Percentiles rank a stretch among this genome's conserved stretches.
phyloP scores from a whole-genome alignment of 2,329 filamentous ascomycete species.

The Onygenales sp. region DNA sequence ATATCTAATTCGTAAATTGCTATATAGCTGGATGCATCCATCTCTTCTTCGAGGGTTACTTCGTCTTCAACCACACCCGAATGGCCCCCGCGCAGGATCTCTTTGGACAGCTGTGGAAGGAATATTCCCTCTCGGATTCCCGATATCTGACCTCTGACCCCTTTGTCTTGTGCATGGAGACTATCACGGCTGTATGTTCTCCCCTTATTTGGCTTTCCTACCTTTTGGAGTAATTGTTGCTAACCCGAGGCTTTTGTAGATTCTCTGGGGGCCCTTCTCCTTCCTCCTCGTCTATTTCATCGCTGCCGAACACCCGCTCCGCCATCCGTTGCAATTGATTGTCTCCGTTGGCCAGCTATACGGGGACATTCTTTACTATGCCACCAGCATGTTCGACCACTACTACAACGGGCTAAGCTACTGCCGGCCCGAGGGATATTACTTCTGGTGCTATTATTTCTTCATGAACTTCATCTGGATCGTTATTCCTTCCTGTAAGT shows the following conservation, averaged over 20 bases:
- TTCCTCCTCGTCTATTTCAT: constrained; percentile 48
- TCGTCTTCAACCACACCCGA: constrained; percentile 56
- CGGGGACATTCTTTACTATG: constrained; percentile 55
- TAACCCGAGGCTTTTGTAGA: constrained; percentile 23
- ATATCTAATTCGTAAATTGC: not conserved
- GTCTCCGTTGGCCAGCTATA: constrained; percentile 56
- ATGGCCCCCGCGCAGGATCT: constrained; percentile 61
- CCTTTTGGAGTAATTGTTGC: not conserved
- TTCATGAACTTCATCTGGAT: constrained; percentile 61
- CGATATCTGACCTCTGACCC: constrained; percentile 73
- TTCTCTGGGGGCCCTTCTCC: constrained; percentile 53
- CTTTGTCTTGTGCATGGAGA: constrained; percentile 82
- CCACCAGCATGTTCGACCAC: constrained; percentile 53
- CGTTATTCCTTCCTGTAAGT: constrained; percentile 47
- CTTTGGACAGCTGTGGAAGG: constrained; percentile 85
- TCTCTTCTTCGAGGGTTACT: constrained; percentile 79
- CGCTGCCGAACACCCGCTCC: constrained; percentile 44
- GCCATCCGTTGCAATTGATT: constrained; percentile 50
- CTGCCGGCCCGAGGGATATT: constrained; percentile 52
- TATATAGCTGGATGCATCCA: constrained; percentile 48
- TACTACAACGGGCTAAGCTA: constrained; percentile 45
- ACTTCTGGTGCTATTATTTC: constrained; percentile 59
- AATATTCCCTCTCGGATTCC: constrained; percentile 80
- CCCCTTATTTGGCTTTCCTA: constrained; percentile 5
- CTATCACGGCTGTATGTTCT: constrained; percentile 60